phyloP scores from a whole-genome alignment of 176 grass and related monocot genomes.

The Melocanna baccifera region DNA sequence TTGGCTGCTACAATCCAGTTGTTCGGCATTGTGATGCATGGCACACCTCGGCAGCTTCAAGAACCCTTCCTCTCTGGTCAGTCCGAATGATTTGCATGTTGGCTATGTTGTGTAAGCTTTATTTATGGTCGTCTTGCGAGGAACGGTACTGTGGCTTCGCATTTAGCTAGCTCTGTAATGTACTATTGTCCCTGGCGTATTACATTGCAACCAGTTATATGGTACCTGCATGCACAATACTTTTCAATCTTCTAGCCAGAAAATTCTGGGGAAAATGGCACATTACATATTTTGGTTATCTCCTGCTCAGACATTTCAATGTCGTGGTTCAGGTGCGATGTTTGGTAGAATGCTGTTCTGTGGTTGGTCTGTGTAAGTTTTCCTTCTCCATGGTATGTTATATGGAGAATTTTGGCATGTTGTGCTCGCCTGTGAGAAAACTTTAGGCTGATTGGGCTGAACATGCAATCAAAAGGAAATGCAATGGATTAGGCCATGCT shows the following conservation, averaged over 20 bases:
- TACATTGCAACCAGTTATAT: conserved; percentile 42
- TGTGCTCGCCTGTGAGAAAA: background rate
- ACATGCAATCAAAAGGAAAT: background rate
- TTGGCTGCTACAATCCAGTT: conserved; percentile 37
- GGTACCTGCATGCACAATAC: background rate
- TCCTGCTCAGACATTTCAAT: background rate
- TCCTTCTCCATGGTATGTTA: background rate
- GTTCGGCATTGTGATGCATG: conserved; percentile 40
- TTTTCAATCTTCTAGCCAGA: background rate
- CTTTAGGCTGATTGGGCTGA: background rate
- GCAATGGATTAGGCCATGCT: background rate
- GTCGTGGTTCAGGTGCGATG: background rate
- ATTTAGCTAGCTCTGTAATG: conserved; percentile 56
- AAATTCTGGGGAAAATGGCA: background rate
- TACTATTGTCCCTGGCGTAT: conserved; percentile 32
- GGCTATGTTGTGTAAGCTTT: conserved; percentile 72
- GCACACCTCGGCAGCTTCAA: conserved; percentile 34
- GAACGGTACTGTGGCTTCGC: conserved; percentile 46
- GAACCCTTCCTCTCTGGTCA: conserved; percentile 19
- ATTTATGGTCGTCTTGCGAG: conserved; percentile 31
- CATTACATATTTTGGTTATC: background rate
- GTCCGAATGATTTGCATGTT: conserved; percentile 53
- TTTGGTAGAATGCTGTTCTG: background rate
- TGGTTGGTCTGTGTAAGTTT: background rate
- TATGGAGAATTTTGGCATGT: background rate